phyloP scores from a whole-genome alignment of 169 alveolate genomes.

The Cryptosporidium xiaoi region DNA sequence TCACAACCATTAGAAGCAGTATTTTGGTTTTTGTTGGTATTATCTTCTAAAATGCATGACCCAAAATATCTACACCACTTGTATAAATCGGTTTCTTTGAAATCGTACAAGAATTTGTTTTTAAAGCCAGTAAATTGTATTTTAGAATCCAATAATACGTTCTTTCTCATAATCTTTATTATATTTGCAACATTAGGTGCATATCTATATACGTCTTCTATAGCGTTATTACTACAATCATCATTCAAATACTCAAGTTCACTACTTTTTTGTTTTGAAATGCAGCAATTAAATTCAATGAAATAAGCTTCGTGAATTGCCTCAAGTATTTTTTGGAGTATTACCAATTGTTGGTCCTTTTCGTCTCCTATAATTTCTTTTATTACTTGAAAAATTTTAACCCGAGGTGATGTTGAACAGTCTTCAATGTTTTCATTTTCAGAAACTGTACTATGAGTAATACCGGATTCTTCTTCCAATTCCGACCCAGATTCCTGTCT shows the following conservation, averaged over 20 bases:
- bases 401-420: background rate
- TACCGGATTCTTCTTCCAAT: background rate
- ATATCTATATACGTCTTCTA: background rate
- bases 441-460: background rate
- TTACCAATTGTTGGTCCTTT: constrained; percentile 24
- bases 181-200: constrained; percentile 60
- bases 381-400: background rate
- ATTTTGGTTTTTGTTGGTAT: background rate
- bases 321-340: constrained; percentile 30
- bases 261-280: background rate
- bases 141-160: constrained; percentile 6
- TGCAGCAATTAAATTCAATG: constrained; percentile 10
- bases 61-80: constrained; percentile 63
- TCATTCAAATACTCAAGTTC: background rate
- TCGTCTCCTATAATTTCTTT: constrained; percentile 26
- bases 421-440: background rate
- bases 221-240: background rate
- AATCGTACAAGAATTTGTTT: constrained; percentile 29
- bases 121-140: constrained; percentile 62
- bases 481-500: constrained; percentile 14
- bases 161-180: constrained; percentile 38
- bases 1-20: too few species aligned
- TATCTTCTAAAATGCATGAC: constrained; percentile 3
- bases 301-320: constrained; percentile 53
- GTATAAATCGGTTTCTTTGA: constrained; percentile 35